Evolutionary conservation across 1,284 basidiomycete species (phyloP).

Genomic region (Cystobasidium sp.): DNA sequence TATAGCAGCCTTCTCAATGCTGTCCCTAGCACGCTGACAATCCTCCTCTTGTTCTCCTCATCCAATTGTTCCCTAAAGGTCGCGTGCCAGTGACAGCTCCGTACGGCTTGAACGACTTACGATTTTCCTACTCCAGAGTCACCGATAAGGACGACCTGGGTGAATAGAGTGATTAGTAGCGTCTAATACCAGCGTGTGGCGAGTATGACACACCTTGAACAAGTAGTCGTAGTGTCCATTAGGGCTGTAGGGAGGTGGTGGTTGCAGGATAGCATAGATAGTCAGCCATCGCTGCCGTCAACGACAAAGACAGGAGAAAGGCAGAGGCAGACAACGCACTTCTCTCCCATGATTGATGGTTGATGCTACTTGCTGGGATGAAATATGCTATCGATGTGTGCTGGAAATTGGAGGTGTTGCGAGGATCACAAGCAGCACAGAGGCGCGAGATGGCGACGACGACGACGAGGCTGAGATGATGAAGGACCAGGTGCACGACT

Average conservation of each 20-base stretch:
- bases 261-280: not conserved
- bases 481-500: too few relatives aligned
- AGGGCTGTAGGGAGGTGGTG: constrained; percentile 11
- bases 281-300: constrained; percentile 1
- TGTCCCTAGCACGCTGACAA: too few relatives aligned
- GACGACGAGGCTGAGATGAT: not conserved
- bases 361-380: not conserved
- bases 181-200: not conserved
- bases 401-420: not conserved
- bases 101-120: constrained; percentile 56
- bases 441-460: not conserved
- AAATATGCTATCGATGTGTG: not conserved
- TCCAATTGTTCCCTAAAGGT: not conserved
- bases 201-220: constrained; percentile 75
- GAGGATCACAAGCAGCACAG: constrained; percentile 16
- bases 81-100: constrained; percentile 3
- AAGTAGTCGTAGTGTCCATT: constrained; percentile 88
- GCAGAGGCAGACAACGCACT: constrained; percentile 3
- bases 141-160: constrained; percentile 92
- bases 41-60: too few relatives aligned
- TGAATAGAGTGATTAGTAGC: not conserved
- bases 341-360: constrained; percentile 31
- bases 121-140: constrained; percentile 99
- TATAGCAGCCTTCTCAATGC: too few relatives aligned
- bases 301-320: not conserved